phyloP scores from a whole-genome alignment of 495 filamentous ascomycete species.

The Tuber borchii region DNA sequence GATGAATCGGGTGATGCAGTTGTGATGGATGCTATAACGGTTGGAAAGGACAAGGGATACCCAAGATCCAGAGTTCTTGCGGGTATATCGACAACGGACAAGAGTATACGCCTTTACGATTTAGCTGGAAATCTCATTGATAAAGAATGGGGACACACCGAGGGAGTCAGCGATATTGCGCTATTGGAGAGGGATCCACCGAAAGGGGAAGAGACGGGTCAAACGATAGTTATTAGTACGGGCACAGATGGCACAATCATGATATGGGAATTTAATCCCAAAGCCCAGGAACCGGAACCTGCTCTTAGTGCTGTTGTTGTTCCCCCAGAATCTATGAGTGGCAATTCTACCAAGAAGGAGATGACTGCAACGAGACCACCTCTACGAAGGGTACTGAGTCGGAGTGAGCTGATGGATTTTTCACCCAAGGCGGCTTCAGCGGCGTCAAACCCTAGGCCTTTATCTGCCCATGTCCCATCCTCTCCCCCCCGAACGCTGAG shows the following conservation, averaged over 20 bases:
- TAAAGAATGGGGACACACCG: slow-evolving; percentile 88
- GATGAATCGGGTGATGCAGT: slow-evolving; percentile 79
- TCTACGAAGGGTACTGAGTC: slow-evolving; percentile 66
- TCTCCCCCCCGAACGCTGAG: slow-evolving; percentile 59
- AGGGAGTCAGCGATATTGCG: slow-evolving; percentile 77
- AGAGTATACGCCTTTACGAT: slow-evolving; percentile 86
- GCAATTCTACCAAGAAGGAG: slow-evolving; percentile 43
- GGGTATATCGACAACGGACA: slow-evolving; percentile 85
- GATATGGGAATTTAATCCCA: slow-evolving; percentile 57
- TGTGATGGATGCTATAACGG: slow-evolving; percentile 67
- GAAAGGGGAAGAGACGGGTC: slow-evolving; percentile 45
- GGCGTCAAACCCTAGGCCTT: slow-evolving; percentile 43
- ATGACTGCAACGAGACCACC: slow-evolving; percentile 57
- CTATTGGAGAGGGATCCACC: slow-evolving; percentile 52
- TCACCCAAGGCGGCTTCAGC: slow-evolving; percentile 45
- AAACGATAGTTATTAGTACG: slow-evolving; percentile 59
- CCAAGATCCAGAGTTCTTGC: slow-evolving; percentile 55
- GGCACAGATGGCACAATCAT: slow-evolving; percentile 80
- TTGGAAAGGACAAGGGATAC: slow-evolving; percentile 47
- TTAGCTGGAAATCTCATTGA: slow-evolving; percentile 67
- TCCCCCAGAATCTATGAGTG: slow-evolving; percentile 37
- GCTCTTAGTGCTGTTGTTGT: slow-evolving; percentile 14
- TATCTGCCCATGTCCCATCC: slow-evolving; percentile 51
- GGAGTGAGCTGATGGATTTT: slow-evolving; percentile 70
- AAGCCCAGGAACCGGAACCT: slow-evolving; percentile 42